phyloP scores from a whole-genome alignment of 495 filamentous ascomycete species.

The Xylaria intraflava region DNA sequence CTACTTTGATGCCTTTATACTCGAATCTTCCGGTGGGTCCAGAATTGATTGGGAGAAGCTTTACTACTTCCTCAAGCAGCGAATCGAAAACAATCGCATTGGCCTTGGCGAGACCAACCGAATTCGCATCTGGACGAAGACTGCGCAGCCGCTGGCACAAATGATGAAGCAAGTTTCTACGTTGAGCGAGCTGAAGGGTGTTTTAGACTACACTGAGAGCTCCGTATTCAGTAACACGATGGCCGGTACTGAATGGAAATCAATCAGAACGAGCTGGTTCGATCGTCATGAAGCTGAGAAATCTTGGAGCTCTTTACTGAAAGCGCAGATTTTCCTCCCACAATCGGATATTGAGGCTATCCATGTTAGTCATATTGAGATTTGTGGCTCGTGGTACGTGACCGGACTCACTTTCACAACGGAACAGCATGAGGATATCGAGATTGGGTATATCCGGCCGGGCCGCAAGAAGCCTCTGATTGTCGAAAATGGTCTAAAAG shows the following conservation, averaged over 20 bases:
- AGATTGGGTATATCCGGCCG: conserved; percentile 4
- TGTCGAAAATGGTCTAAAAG: conserved; percentile 4
- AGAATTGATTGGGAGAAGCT: conserved; percentile 8
- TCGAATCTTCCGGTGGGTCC: background rate
- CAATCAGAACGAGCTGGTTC: background rate
- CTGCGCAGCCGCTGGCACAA: background rate
- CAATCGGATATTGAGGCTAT: conserved; percentile 1
- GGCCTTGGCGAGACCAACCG: conserved; percentile 6
- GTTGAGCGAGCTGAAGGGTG: conserved; percentile 3
- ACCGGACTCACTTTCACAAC: conserved; percentile 4
- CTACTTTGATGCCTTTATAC: conserved; percentile 7
- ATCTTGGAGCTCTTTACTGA: background rate
- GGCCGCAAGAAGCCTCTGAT: conserved; percentile 1
- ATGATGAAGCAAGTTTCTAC: background rate
- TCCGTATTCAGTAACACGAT: background rate
- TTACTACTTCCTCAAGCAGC: background rate
- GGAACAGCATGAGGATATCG: conserved; percentile 6
- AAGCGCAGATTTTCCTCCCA: background rate
- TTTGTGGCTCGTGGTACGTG: conserved; percentile 3
- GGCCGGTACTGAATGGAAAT: conserved; percentile 1
- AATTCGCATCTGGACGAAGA: conserved; percentile 11
- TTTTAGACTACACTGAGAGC: background rate
- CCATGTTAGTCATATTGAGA: conserved; percentile 5
- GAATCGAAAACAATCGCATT: background rate
- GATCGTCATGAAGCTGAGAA: background rate